These are phyloP conservation scores for Ascochyta pisi DNA, from an alignment of 2,329 filamentous ascomycete genomes.

Conservation along the genomic window DNA sequence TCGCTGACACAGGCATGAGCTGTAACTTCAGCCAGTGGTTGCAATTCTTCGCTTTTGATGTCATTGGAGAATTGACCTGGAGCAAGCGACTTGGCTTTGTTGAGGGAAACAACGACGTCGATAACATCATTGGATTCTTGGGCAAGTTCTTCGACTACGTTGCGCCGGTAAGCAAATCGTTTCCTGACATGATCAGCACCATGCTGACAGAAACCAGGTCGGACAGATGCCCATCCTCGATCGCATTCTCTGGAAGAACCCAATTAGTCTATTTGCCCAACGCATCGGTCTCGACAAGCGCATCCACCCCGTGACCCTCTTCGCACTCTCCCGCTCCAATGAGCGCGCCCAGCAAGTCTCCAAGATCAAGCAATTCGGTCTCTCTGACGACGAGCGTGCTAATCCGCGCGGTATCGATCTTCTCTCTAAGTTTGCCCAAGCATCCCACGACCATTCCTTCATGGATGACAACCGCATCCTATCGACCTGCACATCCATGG, in stretches of 20 bases:
- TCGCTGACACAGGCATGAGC: constrained; percentile 49
- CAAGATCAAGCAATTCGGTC: constrained; percentile 55
- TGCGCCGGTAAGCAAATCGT: constrained; percentile 62
- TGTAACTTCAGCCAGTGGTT: constrained; percentile 76
- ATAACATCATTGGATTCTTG: constrained; percentile 73
- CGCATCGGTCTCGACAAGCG: constrained; percentile 71
- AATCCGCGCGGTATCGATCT: constrained; percentile 61
- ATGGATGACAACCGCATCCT: constrained; percentile 74
- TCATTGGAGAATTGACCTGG: constrained; percentile 80
- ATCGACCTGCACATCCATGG: constrained; percentile 74
- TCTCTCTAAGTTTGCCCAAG: constrained; percentile 75
- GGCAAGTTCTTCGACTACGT: constrained; percentile 72
- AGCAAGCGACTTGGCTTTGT: constrained; percentile 78
- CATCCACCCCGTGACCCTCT: constrained; percentile 75
- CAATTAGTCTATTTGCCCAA: constrained; percentile 71
- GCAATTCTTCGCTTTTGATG: constrained; percentile 83
- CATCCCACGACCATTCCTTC: constrained; percentile 71
- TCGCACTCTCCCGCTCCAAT: constrained; percentile 71
- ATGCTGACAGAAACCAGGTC: constrained; percentile 54
- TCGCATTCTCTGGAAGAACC: constrained; percentile 75
- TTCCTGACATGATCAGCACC: constrained; percentile 1
- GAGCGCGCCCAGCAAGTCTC: constrained; percentile 66
- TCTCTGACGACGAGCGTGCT: constrained; percentile 39
- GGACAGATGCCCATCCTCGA: constrained; percentile 79
- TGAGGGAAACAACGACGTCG: constrained; percentile 75